A percentile compares a stretch with the other conserved stretches of the same genome.
phyloP scores from a whole-genome alignment of 1,284 basidiomycete genomes.

The Takashimella koratensis region DNA sequence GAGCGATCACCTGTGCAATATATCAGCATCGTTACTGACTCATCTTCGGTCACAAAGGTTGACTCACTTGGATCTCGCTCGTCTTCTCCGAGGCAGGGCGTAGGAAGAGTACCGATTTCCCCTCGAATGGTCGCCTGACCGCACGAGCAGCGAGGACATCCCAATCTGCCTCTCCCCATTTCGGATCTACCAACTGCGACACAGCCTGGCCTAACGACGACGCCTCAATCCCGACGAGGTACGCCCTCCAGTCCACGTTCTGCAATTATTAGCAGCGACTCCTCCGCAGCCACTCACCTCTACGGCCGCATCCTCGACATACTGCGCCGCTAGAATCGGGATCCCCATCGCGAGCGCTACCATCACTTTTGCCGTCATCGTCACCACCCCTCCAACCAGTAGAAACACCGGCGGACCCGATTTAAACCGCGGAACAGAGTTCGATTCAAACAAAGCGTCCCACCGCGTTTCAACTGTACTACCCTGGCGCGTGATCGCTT shows the following conservation, averaged over 20 bases:
- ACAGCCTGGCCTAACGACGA: slow-evolving; percentile 54
- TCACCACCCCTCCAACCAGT: slow-evolving; percentile 58
- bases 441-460: slow-evolving; percentile 56
- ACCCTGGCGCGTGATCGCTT: slow-evolving; percentile 56
- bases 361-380: slow-evolving; percentile 71
- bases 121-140: slow-evolving; percentile 41
- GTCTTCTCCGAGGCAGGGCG: slow-evolving; percentile 14
- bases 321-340: slow-evolving; percentile 68
- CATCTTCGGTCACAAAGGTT: background rate
- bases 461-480: slow-evolving; percentile 64
- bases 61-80: slow-evolving; percentile 25
- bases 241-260: slow-evolving; percentile 59
- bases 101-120: slow-evolving; percentile 31
- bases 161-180: slow-evolving; percentile 60
- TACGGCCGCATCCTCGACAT: slow-evolving; percentile 55
- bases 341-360: slow-evolving; percentile 78
- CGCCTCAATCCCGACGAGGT: slow-evolving; percentile 63
- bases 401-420: slow-evolving; percentile 23
- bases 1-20: slow-evolving; percentile 3
- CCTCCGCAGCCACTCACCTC: slow-evolving; percentile 44
- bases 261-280: slow-evolving; percentile 15
- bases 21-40: too few species aligned
- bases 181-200: slow-evolving; percentile 66
- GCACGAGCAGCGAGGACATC: slow-evolving; percentile 51
- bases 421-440: slow-evolving; percentile 15